Conservation (phyloP, 1,284 basidiomycete species). For the Amylostereum areolatum region DNA sequence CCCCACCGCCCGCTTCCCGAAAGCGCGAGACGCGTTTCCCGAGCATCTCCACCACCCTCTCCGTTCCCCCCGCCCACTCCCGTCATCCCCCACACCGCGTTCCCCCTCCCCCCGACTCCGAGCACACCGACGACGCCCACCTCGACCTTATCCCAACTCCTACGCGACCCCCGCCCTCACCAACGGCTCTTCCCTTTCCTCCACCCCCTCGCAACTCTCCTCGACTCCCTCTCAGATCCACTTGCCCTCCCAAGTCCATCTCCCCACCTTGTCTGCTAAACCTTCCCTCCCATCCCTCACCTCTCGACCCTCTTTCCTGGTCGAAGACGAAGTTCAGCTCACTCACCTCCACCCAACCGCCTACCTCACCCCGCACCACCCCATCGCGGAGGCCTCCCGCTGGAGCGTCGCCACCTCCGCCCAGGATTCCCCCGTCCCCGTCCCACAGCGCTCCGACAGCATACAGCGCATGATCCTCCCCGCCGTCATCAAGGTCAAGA, state of each 20-base stretch:
- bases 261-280: background rate
- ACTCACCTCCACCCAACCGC: too few species aligned
- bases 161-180: background rate
- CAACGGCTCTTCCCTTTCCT: background rate
- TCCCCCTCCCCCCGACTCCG: background rate
- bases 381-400: background rate
- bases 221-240: too few species aligned
- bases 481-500: background rate
- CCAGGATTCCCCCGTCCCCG: background rate
- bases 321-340: too few species aligned
- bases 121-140: too few species aligned
- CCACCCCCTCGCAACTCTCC: background rate
- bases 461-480: too few species aligned
- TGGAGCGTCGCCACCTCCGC: background rate
- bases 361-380: background rate
- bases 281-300: background rate
- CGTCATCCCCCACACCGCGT: background rate
- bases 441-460: background rate
- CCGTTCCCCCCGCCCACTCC: background rate
- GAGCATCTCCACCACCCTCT: too few species aligned
- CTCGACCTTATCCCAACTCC: too few species aligned
- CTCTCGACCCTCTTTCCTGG: too few species aligned
- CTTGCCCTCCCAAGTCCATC: background rate
- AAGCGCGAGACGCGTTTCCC: too few species aligned
- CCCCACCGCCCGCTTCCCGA: conserved; percentile 13